Percentiles rank a stretch among this genome's conserved stretches.
Evolutionary conservation across 805 yeast genomes (phyloP).

Genomic region (Zygoascus tannicola): DNA sequence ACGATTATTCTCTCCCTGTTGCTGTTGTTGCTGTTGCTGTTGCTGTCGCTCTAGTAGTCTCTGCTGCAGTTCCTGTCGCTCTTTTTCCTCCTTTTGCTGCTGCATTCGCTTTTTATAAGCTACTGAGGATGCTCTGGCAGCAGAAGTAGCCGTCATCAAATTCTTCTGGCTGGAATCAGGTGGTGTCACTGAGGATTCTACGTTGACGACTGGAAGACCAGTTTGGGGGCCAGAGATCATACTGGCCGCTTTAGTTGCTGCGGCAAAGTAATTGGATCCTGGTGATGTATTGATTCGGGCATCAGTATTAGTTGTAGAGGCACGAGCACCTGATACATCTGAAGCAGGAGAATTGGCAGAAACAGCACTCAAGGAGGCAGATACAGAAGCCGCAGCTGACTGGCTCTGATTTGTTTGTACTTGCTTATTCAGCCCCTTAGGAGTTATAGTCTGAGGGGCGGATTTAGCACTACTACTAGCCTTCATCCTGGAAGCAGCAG

Average conservation of each 20-base stretch:
- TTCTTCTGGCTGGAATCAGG: not conserved
- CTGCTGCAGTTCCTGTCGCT: constrained; percentile 3
- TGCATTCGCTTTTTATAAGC: constrained; percentile 4
- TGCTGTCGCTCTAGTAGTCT: constrained; percentile 1
- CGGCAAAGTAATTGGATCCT: not conserved
- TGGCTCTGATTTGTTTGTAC: not conserved
- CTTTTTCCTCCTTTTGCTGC: constrained; percentile 3
- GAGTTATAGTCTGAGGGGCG: not conserved
- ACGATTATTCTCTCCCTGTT: not conserved
- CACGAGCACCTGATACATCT: not conserved
- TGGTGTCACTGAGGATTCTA: not conserved
- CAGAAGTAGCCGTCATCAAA: not conserved
- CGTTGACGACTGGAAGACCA: not conserved
- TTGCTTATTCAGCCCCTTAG: not conserved
- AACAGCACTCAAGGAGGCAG: not conserved
- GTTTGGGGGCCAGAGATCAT: not conserved
- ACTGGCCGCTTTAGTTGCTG: constrained; percentile 1
- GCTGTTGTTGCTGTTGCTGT: constrained; percentile 3
- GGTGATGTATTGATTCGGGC: not conserved
- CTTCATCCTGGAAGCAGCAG: not conserved
- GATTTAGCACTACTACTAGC: not conserved
- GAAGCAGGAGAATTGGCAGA: not conserved
- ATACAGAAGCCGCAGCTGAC: not conserved
- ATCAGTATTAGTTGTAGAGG: not conserved
- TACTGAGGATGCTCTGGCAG: constrained; percentile 1